These are phyloP conservation scores for Ogataea haglerorum DNA, from an alignment of 805 yeast genomes.

Conservation along the genomic window DNA sequence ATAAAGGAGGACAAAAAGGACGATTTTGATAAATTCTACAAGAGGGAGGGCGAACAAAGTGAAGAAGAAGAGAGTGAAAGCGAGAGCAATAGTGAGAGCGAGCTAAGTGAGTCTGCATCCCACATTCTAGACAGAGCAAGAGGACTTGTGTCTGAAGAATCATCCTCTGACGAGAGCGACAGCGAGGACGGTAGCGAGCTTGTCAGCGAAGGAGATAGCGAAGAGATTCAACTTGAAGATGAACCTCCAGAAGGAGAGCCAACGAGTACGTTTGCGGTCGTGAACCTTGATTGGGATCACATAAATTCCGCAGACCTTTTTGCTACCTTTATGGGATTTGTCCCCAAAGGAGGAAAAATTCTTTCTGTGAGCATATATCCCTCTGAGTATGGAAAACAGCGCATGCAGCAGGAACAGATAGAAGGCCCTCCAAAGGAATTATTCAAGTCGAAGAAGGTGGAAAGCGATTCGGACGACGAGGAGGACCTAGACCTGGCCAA, in stretches of 20 bases:
- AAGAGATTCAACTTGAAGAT: slow-evolving; percentile 49
- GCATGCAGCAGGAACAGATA: slow-evolving; percentile 81
- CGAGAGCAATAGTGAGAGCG: slow-evolving; percentile 44
- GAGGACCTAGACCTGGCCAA: slow-evolving; percentile 44
- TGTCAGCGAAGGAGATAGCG: slow-evolving; percentile 30
- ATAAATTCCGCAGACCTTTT: slow-evolving; percentile 80
- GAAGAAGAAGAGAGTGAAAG: slow-evolving; percentile 44
- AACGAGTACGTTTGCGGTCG: slow-evolving; percentile 77
- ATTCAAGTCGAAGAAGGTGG: slow-evolving; percentile 49
- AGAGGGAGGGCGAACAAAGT: slow-evolving; percentile 31
- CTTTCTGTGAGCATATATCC: slow-evolving; percentile 72
- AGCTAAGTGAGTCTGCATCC: slow-evolving; percentile 31
- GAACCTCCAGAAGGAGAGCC: slow-evolving; percentile 80
- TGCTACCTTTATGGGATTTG: slow-evolving; percentile 85
- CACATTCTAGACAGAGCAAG: slow-evolving; percentile 47
- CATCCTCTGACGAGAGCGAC: slow-evolving; percentile 36
- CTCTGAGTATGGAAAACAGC: slow-evolving; percentile 89
- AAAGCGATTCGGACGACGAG: slow-evolving; percentile 36
- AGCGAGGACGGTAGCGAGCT: slow-evolving; percentile 24
- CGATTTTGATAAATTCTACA: slow-evolving; percentile 64
- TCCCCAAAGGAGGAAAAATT: slow-evolving; percentile 71
- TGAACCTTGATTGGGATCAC: slow-evolving; percentile 97
- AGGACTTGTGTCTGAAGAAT: slow-evolving; percentile 49
- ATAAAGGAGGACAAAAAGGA: slow-evolving; percentile 42
- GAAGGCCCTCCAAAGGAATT: slow-evolving; percentile 92